Conservation (phyloP, 495 filamentous ascomycete genomes). For the Penicillium salamii region DNA sequence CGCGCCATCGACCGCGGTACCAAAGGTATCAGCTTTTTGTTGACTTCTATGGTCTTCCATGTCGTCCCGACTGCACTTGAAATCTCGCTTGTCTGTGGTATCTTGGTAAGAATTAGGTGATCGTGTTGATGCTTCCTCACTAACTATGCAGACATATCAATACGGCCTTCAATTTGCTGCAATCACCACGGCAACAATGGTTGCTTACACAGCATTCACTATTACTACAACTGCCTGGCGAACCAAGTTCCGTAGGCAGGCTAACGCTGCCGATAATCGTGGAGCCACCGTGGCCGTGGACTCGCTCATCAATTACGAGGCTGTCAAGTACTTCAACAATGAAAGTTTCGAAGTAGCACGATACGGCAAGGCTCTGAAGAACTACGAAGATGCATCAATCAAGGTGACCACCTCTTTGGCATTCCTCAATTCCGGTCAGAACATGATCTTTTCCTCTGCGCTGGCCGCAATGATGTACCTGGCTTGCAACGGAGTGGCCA, state of each 20-base stretch:
- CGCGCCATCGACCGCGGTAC: conserved; percentile 95
- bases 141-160: conserved; percentile 72
- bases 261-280: conserved; percentile 94
- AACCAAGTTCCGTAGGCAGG: conserved; percentile 90
- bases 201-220: conserved; percentile 89
- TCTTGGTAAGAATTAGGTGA: conserved; percentile 47
- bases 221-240: conserved; percentile 94
- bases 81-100: conserved; percentile 93
- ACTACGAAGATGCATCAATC: conserved; percentile 91
- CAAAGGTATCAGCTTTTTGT: conserved; percentile 94
- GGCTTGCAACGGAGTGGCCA: conserved; percentile 82
- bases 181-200: conserved; percentile 88
- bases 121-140: not conserved
- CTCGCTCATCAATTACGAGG: conserved; percentile 96
- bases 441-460: conserved; percentile 92
- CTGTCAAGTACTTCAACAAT: conserved; percentile 99
- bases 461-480: conserved; percentile 99
- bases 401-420: conserved; percentile 92
- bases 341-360: conserved; percentile 88
- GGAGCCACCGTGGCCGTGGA: conserved; percentile 95
- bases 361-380: conserved; percentile 81
- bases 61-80: conserved; percentile 91
- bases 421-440: conserved; percentile 96
- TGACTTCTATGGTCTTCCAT: conserved; percentile 98
- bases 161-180: conserved; percentile 89